Base-by-base conservation (phyloP, 2,329 filamentous ascomycete genomes). In the Ophiostoma sp. region DNA sequence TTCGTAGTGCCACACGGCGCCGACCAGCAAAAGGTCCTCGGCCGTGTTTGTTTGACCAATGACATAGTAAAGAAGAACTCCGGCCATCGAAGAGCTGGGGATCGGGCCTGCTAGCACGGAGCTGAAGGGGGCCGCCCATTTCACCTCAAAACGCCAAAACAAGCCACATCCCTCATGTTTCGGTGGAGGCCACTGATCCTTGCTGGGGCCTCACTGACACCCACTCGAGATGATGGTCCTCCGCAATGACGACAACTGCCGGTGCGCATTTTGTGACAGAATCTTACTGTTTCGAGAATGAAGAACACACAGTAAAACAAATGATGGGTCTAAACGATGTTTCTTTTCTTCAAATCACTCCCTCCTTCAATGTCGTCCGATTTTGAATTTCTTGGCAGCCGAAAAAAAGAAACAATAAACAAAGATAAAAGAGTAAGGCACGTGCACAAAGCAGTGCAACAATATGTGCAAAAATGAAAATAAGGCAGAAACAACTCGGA, bases 41-140 rank as follows among this genome's bases (percentile, higher is more conserved):
- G 66, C 11, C 45, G 28, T 52, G 42, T n/a, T 31, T 19, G 4
- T 19, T 31, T 25, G 66, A 50, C 66, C 66, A 69, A 69, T 69
- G n/a, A 19, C 17, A n/a, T 28, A 36, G 3, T 45, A 69, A 45
- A 52, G 45, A 52, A 31, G 64, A 9, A n/a, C 45, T 50, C 45
- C 28, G 19, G 28, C 19, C 28, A 36, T 22, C 17, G 17, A 39
- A 45, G 7, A 33, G 33, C 28, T 55, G 50, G 68, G n/a, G 31
- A 28, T 31, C 31, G 68, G 50, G n/a, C 52, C 33, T 57, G 33
- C 52, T 70, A 70, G 68, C 68, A 70, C 33, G 22, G 50, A 70
- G 68, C 68, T 70, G 68, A 70, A 50, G 66, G 31, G 48, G 45
- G 31, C 28, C 42, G 42, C 42, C 28, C 64, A 33, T 52, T 69